Base-by-base conservation (phyloP, 495 filamentous ascomycete genomes). In the Umbilicaria muhlenbergii region DNA sequence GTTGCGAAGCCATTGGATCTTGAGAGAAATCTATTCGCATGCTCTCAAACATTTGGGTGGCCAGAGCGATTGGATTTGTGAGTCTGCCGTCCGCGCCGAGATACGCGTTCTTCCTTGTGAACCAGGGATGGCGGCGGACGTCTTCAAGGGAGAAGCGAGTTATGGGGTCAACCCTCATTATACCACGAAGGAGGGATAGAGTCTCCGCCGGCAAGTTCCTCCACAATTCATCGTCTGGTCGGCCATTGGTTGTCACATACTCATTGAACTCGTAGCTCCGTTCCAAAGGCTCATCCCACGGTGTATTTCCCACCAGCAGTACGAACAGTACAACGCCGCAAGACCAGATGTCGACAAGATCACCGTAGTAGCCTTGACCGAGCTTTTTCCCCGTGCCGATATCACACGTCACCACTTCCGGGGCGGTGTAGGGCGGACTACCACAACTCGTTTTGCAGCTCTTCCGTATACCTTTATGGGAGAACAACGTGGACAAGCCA, bases 281-380 rank as follows among this genome's bases (percentile, higher is more conserved):
- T 16, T 73, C 61, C 11, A 86, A 86, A 1, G 91, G 91, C 54
- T 91, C 83, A 53, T 96, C 92, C 91, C 91, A 99, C 0, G 91
- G 91, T 2, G 91, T 99, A 59, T 99, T 99, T 11, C 91, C 91
- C 5, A 88, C 86, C 14, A 99, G 61, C 4, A 99, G 67, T 34
- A 96, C 91, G 54, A 99, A 99, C 8, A 99, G 68, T 31, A 99
- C 91, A 33, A 99, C 85, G 13, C 88, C 91, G 50, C 86, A 93
- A 32, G 87, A 94, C 91, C 91, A 99, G 38, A 99, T 87, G 53
- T 99, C 91, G 28, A 83, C 81, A 41, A 85, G 63, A 52, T 95
- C 80, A 2, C 85, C 78, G 19, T 75, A 72, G 51, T 99, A 99
- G 24, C 85, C 86, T 0, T 57, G 41, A 14, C 68, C 72, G 4